Conservation (phyloP, 345 rosid species). For the Murraya paniculata region DNA sequence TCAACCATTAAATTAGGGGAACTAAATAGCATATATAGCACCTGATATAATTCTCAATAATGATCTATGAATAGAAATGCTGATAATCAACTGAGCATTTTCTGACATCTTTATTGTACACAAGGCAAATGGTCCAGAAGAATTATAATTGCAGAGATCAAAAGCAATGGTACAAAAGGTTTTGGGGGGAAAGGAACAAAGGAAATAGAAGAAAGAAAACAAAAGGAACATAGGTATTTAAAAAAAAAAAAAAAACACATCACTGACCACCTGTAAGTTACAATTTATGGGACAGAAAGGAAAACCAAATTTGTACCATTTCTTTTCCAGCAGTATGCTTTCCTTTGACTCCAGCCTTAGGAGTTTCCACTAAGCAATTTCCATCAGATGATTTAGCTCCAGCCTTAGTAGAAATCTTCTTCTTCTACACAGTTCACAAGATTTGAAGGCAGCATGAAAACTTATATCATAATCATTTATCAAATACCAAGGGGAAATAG, state of each 20-base stretch:
- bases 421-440: conserved; percentile 35
- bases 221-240: not conserved
- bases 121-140: not conserved
- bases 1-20: not conserved
- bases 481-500: not conserved
- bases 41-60: not conserved
- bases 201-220: not conserved
- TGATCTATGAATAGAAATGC: not conserved
- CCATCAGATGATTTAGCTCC: conserved; percentile 26
- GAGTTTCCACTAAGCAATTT: conserved; percentile 25
- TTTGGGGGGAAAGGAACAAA: not conserved
- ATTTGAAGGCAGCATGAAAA: not conserved
- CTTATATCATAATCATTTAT: conserved; percentile 1
- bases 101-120: not conserved
- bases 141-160: not conserved
- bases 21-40: not conserved
- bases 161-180: not conserved
- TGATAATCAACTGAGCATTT: not conserved
- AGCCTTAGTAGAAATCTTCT: conserved; percentile 20
- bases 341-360: conserved; percentile 37
- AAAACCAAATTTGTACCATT: conserved; percentile 30
- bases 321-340: conserved; percentile 38
- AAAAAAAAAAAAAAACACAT: not conserved
- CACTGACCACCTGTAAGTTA: not conserved
- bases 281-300: not conserved